These are phyloP conservation scores for Cetradonia linearis DNA, from an alignment of 495 filamentous ascomycete species.

Conservation along the genomic window DNA sequence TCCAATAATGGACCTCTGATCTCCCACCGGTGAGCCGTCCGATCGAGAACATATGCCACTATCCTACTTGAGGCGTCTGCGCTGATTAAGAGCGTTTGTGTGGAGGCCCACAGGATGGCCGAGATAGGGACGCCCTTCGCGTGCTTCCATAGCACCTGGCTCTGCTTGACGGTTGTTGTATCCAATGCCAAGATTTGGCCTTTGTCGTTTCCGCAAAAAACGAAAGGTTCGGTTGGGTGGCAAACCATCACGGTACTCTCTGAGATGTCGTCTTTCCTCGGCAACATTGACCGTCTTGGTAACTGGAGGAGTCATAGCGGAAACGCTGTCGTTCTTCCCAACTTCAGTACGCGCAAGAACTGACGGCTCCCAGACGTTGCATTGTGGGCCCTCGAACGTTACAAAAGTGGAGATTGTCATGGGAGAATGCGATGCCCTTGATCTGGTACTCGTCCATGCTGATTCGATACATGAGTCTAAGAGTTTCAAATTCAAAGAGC, in stretches of 20 bases:
- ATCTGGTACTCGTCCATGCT: constrained; percentile 22
- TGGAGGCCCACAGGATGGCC: constrained; percentile 12
- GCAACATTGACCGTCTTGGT: constrained; percentile 11
- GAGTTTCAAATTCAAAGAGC: constrained; percentile 32
- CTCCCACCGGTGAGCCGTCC: not conserved
- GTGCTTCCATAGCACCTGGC: constrained; percentile 21
- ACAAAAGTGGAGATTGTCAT: constrained; percentile 24
- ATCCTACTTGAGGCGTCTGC: constrained; percentile 19
- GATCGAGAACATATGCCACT: constrained; percentile 12
- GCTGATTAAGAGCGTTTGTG: constrained; percentile 16
- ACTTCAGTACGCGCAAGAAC: constrained; percentile 10
- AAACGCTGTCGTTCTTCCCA: not conserved
- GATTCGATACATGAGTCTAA: constrained; percentile 28
- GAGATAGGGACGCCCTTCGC: not conserved
- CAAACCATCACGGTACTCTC: constrained; percentile 21
- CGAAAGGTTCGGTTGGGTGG: constrained; percentile 15
- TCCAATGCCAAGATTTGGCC: constrained; percentile 23
- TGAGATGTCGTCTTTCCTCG: constrained; percentile 11
- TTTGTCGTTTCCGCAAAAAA: constrained; percentile 26
- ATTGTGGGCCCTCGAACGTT: constrained; percentile 30
- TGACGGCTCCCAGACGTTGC: constrained; percentile 29
- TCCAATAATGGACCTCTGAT: not conserved
- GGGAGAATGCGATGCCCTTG: constrained; percentile 27
- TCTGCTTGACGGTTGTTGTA: constrained; percentile 17
- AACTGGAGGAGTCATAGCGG: not conserved